phyloP scores from a whole-genome alignment of 768 basidiomycete species.

The Lentinula detonsa region DNA sequence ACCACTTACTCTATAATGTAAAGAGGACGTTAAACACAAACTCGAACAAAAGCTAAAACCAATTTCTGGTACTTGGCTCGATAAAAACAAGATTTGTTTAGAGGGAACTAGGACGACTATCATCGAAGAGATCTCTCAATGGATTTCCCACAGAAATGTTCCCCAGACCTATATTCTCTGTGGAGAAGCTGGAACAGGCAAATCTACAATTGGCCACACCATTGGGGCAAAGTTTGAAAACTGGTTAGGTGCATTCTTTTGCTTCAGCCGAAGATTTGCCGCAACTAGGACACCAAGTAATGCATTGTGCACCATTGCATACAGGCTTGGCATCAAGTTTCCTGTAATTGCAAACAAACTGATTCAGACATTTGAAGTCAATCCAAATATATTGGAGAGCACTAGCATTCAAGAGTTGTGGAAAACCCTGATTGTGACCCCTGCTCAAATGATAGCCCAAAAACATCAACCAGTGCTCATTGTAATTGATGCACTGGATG shows the following conservation, averaged over 20 bases:
- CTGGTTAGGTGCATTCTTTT: background rate
- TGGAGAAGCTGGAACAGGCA: background rate
- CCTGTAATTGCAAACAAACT: background rate
- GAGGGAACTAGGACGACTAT: background rate
- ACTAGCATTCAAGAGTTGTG: background rate
- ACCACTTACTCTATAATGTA: no score
- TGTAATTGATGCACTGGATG: background rate
- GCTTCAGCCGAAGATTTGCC: background rate
- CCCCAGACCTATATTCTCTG: background rate
- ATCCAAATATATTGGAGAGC: background rate
- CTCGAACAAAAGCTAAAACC: constrained; percentile 5
- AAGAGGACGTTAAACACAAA: constrained; percentile 26
- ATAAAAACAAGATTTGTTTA: constrained; percentile 17
- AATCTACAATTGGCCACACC: background rate
- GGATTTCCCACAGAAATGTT: background rate
- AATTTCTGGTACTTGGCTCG: constrained; percentile 46
- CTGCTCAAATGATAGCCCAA: background rate
- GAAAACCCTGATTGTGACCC: background rate
- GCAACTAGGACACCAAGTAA: background rate
- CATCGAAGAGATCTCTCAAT: background rate
- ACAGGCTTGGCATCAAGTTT: background rate
- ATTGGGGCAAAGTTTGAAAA: background rate
- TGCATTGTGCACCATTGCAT: background rate
- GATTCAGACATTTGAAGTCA: background rate
- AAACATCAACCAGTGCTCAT: background rate